These are phyloP conservation scores for Medicago arabica DNA, from an alignment of 306 rosid species.

Conservation along the genomic window DNA sequence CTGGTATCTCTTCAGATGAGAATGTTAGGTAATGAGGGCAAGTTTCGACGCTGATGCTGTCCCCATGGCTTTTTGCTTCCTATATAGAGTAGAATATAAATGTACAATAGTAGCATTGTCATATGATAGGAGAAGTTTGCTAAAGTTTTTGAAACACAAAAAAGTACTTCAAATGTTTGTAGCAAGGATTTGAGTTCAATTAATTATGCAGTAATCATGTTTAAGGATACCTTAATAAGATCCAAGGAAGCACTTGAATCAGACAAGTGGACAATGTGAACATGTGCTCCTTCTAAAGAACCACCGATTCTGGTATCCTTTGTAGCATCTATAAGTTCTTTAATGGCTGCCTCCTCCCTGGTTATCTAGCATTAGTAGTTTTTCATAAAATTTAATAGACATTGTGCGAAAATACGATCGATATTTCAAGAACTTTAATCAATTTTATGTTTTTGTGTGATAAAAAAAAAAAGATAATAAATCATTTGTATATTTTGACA, in stretches of 20 bases:
- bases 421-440: not conserved
- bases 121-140: constrained; percentile 24
- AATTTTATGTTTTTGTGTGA: constrained; percentile 8
- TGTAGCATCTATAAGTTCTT: constrained; percentile 71
- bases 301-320: constrained; percentile 78
- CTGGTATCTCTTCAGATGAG: constrained; percentile 75
- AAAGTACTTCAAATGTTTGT: constrained; percentile 1
- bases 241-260: constrained; percentile 83
- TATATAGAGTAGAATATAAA: constrained; percentile 48
- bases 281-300: constrained; percentile 88
- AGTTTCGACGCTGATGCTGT: constrained; percentile 87
- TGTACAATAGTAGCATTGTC: constrained; percentile 36
- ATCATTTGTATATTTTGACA: constrained; percentile 10
- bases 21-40: constrained; percentile 92
- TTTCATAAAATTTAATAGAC: constrained; percentile 15
- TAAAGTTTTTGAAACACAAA: constrained; percentile 5
- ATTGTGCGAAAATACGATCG: constrained; percentile 17
- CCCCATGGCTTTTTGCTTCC: constrained; percentile 84
- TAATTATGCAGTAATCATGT: not conserved
- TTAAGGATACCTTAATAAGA: constrained; percentile 70
- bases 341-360: constrained; percentile 96
- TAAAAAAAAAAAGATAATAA: not conserved
- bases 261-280: constrained; percentile 94
- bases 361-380: constrained; percentile 29
- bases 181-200: not conserved